Base-by-base conservation (phyloP, 169 alveolate genomes). In the Eimeria praecox region DNA sequence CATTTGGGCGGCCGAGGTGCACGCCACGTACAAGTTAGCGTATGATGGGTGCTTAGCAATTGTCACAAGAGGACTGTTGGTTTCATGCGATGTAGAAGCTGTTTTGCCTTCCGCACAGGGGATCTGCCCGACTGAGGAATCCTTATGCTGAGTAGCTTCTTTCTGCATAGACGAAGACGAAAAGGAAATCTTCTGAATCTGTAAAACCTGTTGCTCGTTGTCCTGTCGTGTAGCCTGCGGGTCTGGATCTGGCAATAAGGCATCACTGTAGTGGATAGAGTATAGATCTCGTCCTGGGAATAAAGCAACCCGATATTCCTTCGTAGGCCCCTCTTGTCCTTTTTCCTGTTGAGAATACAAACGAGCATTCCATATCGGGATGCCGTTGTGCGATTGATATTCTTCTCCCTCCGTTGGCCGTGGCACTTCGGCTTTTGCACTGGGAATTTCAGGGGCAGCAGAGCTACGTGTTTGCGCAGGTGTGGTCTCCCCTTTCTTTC, bases 1-100 rank as follows among this genome's bases (percentile, higher is more conserved):
- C 49, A 73, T 44, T 22, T 73, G 38, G 9, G 83, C 83, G 83
- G 83, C 83, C 22, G 83, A 73, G 38, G n/a, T 38, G 83, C 49
- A 16, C 27, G 83, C 83, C 38, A 73, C 46, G 83, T n/a, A 33
- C 12, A 73, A 38, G 20, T 33, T 38, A n/a, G 75, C 33, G 38
- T 73, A 33, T 18, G 49, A 73, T 3, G 83, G 83, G 49, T 73
- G 83, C 83, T 73, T 73, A n/a, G 83, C 83, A 38, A 73, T 20
- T 10, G 49, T n/a, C 27, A 73, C 83, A 30, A 64, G 77, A 4
- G 77, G 77, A 27, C 35, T 30, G 30, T 30, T 30, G 30, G 30
- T 64, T 6, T 22, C 38, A 64, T 22, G n/a, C 9, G 77, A 9
- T 14, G 77, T 64, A 30, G 16, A 30, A 22, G 77, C 42, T 64